These are phyloP conservation scores for Dichotomopilus funicola DNA, from an alignment of 2,329 filamentous ascomycete species.

Conservation along the genomic window DNA sequence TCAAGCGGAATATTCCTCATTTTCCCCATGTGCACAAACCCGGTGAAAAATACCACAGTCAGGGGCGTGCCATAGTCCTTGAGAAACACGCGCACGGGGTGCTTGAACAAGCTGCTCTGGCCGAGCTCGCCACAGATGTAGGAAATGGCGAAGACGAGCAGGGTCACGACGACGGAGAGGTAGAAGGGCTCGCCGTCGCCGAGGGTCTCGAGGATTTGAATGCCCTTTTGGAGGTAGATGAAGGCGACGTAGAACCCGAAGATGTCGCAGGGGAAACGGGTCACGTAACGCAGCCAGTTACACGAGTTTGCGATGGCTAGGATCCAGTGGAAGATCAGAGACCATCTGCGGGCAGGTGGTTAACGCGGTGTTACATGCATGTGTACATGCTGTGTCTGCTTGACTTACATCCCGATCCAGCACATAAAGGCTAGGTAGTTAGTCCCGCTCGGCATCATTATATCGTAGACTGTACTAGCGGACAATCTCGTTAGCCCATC, in stretches of 20 bases:
- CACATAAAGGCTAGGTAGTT: constrained; percentile 88
- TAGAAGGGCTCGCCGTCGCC: constrained; percentile 65
- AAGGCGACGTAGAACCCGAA: constrained; percentile 92
- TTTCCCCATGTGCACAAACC: constrained; percentile 78
- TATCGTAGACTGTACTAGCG: constrained; percentile 78
- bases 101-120: constrained; percentile 63
- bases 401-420: constrained; percentile 70
- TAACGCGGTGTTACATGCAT: background rate
- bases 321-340: constrained; percentile 76
- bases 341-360: constrained; percentile 52
- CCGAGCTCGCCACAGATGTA: constrained; percentile 70
- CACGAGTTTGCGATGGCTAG: constrained; percentile 80
- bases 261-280: constrained; percentile 85
- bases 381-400: background rate
- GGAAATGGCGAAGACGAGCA: constrained; percentile 71
- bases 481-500: background rate
- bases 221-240: constrained; percentile 86
- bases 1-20: constrained; percentile 67
- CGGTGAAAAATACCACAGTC: constrained; percentile 80
- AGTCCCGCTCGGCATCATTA: constrained; percentile 68
- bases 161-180: constrained; percentile 66
- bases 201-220: constrained; percentile 75
- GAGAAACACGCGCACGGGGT: constrained; percentile 71
- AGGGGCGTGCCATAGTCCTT: constrained; percentile 85
- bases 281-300: constrained; percentile 83